Conservation (phyloP, 306 rosid genomes). For the Rosa rugosa region DNA sequence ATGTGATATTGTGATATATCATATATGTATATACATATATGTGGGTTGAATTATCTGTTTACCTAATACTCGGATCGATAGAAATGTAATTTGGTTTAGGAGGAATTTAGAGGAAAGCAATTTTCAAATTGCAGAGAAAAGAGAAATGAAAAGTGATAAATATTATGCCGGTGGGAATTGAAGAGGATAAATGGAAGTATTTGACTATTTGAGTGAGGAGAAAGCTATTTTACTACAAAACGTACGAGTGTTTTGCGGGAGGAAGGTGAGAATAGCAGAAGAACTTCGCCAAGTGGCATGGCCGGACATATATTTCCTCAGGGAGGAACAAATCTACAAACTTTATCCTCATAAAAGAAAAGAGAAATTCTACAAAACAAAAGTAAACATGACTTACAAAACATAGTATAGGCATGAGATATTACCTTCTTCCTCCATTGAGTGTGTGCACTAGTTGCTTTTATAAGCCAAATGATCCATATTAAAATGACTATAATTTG, state of each 20-base stretch:
- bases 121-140: not conserved
- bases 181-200: not conserved
- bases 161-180: not conserved
- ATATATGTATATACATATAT: not conserved
- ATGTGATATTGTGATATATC: not conserved
- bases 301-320: not conserved
- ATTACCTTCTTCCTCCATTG: no score
- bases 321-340: not conserved
- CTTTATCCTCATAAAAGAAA: not conserved
- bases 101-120: not conserved
- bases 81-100: not conserved
- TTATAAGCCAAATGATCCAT: no score
- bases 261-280: not conserved
- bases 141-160: not conserved
- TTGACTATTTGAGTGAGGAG: not conserved
- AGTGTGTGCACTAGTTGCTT: no score
- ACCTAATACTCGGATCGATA: not conserved
- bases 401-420: no score
- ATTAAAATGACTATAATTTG: no score
- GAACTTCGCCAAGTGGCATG: not conserved
- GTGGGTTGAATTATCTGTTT: no score
- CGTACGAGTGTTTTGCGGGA: not conserved
- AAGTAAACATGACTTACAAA: no score
- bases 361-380: no score
- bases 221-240: not conserved